Conservation (phyloP, 306 rosid species). For the Vigna trinervia region DNA sequence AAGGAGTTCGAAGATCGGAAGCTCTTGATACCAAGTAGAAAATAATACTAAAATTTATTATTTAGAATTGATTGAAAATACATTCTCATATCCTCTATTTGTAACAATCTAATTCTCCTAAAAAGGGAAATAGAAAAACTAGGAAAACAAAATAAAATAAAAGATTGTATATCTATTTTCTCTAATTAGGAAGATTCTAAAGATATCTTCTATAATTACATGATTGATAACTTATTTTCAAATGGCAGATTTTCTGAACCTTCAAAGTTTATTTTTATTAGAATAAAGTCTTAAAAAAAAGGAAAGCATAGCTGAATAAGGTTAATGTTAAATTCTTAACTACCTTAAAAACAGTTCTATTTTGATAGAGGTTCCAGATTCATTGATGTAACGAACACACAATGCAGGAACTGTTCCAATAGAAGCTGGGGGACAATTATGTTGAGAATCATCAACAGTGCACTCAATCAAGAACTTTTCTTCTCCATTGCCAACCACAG, state of each 20-base stretch:
- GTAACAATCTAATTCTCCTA: too few species aligned
- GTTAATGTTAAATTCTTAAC: not conserved
- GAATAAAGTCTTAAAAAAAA: not conserved
- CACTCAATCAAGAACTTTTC: constrained; percentile 88
- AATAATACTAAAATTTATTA: too few species aligned
- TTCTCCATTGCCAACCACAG: constrained; percentile 80
- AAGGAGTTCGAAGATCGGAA: too few species aligned
- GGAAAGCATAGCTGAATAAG: not conserved
- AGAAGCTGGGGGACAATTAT: constrained; percentile 64
- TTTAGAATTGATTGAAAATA: too few species aligned
- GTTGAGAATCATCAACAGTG: constrained; percentile 72
- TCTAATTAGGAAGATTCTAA: too few species aligned
- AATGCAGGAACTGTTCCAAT: constrained; percentile 76
- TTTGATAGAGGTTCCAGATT: not conserved
- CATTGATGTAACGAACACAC: not conserved
- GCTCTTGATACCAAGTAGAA: too few species aligned
- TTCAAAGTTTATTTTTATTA: not conserved
- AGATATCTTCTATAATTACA: too few species aligned
- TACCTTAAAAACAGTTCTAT: not conserved
- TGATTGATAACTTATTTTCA: not conserved
- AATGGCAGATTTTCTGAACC: not conserved
- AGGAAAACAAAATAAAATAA: too few species aligned
- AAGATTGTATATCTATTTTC: too few species aligned
- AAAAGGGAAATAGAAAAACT: too few species aligned
- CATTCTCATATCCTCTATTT: too few species aligned